phyloP scores from a whole-genome alignment of 2,329 filamentous ascomycete species.

The Cercospora canescens region DNA sequence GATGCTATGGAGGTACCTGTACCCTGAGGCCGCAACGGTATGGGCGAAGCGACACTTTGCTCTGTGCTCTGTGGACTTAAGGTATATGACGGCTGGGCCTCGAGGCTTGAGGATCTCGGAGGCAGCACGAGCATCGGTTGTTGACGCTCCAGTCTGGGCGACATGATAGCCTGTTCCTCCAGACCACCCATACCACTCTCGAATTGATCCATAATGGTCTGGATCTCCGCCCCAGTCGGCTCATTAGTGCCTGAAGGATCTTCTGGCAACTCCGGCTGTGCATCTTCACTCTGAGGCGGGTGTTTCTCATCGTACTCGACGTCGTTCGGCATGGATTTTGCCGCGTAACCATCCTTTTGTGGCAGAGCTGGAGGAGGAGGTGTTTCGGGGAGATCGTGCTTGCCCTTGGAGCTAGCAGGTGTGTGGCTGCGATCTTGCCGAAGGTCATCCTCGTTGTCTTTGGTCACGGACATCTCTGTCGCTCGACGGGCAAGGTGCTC shows the following conservation, averaged over 20 bases:
- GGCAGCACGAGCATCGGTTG: constrained; percentile 77
- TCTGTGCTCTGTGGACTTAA: constrained; percentile 30
- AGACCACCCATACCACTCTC: constrained; percentile 67
- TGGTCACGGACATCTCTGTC: constrained; percentile 26
- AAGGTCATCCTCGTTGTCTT: constrained; percentile 10
- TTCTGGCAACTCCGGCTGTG: constrained; percentile 49
- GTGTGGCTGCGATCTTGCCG: neutral
- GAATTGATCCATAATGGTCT: constrained; percentile 98
- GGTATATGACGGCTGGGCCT: constrained; percentile 50
- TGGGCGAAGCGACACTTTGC: constrained; percentile 21
- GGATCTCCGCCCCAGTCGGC: constrained; percentile 70
- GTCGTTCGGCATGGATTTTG: constrained; percentile 9
- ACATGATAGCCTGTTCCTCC: constrained; percentile 80
- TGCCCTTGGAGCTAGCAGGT: constrained; percentile 11
- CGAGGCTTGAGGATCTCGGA: constrained; percentile 82
- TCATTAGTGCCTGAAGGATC: constrained; percentile 39
- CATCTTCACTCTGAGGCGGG: constrained; percentile 27
- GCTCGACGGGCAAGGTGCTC: constrained; percentile 34
- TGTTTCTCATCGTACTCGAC: constrained; percentile 35
- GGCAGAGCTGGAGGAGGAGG: constrained; percentile 35
- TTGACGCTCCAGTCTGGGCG: constrained; percentile 79
- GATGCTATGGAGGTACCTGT: constrained; percentile 30
- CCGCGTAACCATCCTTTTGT: constrained; percentile 30
- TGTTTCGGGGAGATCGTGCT: constrained; percentile 27
- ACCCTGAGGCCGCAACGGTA: constrained; percentile 24